Base-by-base conservation (phyloP, 345 rosid genomes). In the Linum tenue region DNA sequence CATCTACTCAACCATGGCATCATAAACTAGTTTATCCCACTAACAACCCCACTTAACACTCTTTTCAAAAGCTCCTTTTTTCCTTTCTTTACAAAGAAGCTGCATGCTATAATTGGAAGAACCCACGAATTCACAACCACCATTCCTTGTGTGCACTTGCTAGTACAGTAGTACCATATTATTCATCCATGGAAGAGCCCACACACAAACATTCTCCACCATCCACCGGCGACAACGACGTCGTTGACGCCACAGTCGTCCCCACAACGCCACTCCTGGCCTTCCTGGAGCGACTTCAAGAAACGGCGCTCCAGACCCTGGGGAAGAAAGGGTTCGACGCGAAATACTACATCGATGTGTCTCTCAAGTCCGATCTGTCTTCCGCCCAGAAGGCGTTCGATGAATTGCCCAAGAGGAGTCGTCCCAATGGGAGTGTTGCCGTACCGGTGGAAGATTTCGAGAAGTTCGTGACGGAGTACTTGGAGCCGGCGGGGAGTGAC, bases 211-310 rank as follows among this genome's bases (percentile, higher is more conserved):
- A n/a, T n/a, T n/a, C n/a, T n/a, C n/a, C n/a, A n/a, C n/a, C n/a
- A n/a, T n/a, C n/a, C n/a, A n/a, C n/a, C n/a, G n/a, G n/a, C n/a
- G n/a, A n/a, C n/a, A n/a, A n/a, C n/a, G n/a, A n/a, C 31, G 31
- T 22, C 31, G 31, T 22, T 22, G 31, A 22, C 31, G 31, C 31
- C 31, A 22, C 31, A 22, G 71, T 70, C 2, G 59, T 70, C 55
- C 38, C 66, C 12, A 66, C 88, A 3, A 70, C 75, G 4, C 78
- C 80, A 0, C 60, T 91, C 31, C 68, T 91, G 51, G 14, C 64
- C 17, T 87, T 95, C 78, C 91, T 95, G n/a, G 79, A 81, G 73
- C 72, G 74, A 15, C 67, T 95, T 37, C 97, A 91, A 64, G 78
- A 74, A 70, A 64, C 92, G 10, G 92, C 97, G 15, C 64, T 80